Conservation (phyloP, 768 basidiomycete species). For the Boletus vinaceobasis region DNA sequence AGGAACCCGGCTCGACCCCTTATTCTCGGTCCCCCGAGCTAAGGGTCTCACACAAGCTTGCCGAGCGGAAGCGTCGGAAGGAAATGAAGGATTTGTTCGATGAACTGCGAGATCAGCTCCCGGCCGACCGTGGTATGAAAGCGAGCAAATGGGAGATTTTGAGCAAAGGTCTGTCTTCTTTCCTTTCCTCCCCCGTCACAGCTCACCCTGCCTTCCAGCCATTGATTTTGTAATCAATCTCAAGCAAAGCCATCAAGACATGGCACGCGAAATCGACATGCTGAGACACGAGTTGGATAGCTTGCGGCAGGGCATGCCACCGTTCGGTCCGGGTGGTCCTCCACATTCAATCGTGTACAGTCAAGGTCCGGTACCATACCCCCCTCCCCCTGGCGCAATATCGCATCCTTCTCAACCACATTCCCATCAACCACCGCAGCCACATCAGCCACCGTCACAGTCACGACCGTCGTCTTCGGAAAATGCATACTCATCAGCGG, state of each 20-base stretch:
- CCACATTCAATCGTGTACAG: constrained; percentile 50
- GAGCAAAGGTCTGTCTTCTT: constrained; percentile 70
- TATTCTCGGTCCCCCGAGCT: constrained; percentile 96
- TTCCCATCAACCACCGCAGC: constrained; percentile 31
- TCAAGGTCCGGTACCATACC: constrained; percentile 46
- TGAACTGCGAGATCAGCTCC: constrained; percentile 89
- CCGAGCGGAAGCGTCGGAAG: constrained; percentile 93
- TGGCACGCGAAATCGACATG: constrained; percentile 76
- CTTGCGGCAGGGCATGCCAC: constrained; percentile 55
- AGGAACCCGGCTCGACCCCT: constrained; percentile 62
- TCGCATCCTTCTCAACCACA: constrained; percentile 39
- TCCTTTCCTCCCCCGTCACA: neutral
- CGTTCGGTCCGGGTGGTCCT: constrained; percentile 48
- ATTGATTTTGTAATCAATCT: constrained; percentile 84
- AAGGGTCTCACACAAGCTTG: constrained; percentile 93
- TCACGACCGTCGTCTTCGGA: constrained; percentile 65
- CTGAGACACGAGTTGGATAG: constrained; percentile 71
- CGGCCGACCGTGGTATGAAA: constrained; percentile 91
- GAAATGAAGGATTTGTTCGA: constrained; percentile 99
- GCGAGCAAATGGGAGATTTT: constrained; percentile 99
- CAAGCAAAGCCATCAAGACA: constrained; percentile 73
- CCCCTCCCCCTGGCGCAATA: constrained; percentile 43
- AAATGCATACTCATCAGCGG: constrained; percentile 47
- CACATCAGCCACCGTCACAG: constrained; percentile 32
- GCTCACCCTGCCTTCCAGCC: constrained; percentile 41